Conservation (phyloP, 192 early-diverging fungal genomes). For the Gorgonomyces haynaldii region DNA sequence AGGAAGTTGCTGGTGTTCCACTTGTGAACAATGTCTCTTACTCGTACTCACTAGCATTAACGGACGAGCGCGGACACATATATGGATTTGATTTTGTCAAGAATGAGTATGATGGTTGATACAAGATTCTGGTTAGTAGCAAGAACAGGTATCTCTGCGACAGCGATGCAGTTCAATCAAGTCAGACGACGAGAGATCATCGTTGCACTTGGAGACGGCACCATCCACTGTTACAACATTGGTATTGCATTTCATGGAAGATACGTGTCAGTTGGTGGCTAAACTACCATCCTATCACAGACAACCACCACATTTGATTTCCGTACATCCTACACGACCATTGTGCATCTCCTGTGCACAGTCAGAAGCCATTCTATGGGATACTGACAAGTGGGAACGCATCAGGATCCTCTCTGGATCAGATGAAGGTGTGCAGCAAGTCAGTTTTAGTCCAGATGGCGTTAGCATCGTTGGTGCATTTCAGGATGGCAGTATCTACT, state of each 20-base stretch:
- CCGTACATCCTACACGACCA: conserved; percentile 27
- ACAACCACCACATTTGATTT: conserved; percentile 11
- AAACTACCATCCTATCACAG: conserved; percentile 31
- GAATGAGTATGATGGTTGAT: conserved; percentile 23
- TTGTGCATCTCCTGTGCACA: conserved; percentile 21
- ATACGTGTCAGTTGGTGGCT: conserved; percentile 30
- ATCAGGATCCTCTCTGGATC: conserved; percentile 28
- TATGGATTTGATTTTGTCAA: conserved; percentile 31
- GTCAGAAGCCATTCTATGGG: conserved; percentile 36
- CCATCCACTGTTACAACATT: conserved; percentile 42
- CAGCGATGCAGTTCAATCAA: conserved; percentile 29
- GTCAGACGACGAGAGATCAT: conserved; percentile 31
- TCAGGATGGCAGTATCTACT: conserved; percentile 29
- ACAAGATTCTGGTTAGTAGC: conserved; percentile 33
- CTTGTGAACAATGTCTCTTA: not conserved
- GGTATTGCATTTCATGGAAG: conserved; percentile 19
- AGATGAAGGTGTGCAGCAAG: conserved; percentile 25
- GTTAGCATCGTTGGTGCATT: conserved; percentile 26
- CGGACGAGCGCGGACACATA: conserved; percentile 36
- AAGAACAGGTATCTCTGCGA: conserved; percentile 28
- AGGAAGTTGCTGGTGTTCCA: not conserved
- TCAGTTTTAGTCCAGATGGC: conserved; percentile 24
- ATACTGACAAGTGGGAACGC: conserved; percentile 37
- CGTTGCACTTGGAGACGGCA: conserved; percentile 30
- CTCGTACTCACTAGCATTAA: conserved; percentile 20